A percentile compares a stretch with the other conserved stretches of the same genome.
Evolutionary conservation across 2,329 filamentous ascomycete genomes (phyloP).

Genomic region (Chaetomium sp.): DNA sequence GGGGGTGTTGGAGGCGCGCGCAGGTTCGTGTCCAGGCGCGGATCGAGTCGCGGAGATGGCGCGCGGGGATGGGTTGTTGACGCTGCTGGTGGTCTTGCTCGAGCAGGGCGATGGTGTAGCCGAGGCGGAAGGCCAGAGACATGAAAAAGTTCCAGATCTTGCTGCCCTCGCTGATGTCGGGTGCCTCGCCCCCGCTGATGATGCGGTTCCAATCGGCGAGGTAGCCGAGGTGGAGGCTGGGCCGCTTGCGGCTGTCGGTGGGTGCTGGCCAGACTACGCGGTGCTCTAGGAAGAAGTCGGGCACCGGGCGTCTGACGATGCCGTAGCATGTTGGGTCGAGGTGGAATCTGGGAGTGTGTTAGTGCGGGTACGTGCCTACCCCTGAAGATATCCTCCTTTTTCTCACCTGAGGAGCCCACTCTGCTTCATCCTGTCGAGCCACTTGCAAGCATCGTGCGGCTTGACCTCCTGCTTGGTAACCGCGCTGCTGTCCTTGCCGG

Average conservation of each 20-base stretch:
- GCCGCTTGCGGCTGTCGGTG: conserved; percentile 10
- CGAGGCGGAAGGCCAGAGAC: conserved; percentile 37
- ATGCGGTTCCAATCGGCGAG: conserved; percentile 26
- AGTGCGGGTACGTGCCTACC: neutral
- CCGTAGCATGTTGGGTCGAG: conserved; percentile 34
- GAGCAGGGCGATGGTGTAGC: conserved; percentile 35
- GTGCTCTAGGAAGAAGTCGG: conserved; percentile 40
- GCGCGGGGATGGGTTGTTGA: neutral
- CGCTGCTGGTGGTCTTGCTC: neutral
- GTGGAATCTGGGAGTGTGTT: conserved; percentile 26
- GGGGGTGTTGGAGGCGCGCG: neutral
- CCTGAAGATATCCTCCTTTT: neutral
- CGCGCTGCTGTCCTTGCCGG: conserved; percentile 28
- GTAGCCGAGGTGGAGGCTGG: conserved; percentile 6
- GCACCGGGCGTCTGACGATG: conserved; percentile 35
- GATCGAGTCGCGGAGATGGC: conserved; percentile 31
- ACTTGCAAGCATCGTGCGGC: conserved; percentile 39
- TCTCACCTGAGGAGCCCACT: conserved; percentile 36
- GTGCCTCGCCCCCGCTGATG: conserved; percentile 6
- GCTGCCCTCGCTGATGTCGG: conserved; percentile 15
- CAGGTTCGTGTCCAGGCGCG: conserved; percentile 29
- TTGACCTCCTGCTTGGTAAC: conserved; percentile 36
- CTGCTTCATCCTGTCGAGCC: conserved; percentile 37
- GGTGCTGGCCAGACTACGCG: conserved; percentile 34
- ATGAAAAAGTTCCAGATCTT: conserved; percentile 35